phyloP scores from a whole-genome alignment of 768 basidiomycete species.

The Leucogyrophana mollusca region DNA sequence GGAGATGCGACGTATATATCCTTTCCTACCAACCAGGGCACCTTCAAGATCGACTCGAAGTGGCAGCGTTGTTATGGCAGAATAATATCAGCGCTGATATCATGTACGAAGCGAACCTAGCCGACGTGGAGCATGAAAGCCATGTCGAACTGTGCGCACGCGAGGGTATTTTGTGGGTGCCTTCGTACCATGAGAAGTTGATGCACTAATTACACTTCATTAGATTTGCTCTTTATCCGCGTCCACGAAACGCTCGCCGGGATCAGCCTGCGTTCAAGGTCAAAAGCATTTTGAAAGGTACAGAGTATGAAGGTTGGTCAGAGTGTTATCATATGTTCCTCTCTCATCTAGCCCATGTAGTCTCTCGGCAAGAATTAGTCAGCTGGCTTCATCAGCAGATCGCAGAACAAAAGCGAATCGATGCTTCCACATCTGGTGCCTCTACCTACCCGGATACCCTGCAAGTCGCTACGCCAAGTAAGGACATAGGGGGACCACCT shows the following conservation, averaged over 20 bases:
- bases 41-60: slow-evolving; percentile 75
- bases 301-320: slow-evolving; percentile 66
- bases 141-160: slow-evolving; percentile 65
- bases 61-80: slow-evolving; percentile 75
- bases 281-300: slow-evolving; percentile 78
- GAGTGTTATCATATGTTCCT: background rate
- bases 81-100: slow-evolving; percentile 83
- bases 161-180: slow-evolving; percentile 79
- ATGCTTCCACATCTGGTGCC: slow-evolving; percentile 62
- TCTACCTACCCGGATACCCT: slow-evolving; percentile 40
- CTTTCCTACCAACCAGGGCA: slow-evolving; percentile 76
- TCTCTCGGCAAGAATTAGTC: slow-evolving; percentile 67
- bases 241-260: slow-evolving; percentile 53
- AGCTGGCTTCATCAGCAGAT: slow-evolving; percentile 76
- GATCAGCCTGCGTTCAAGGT: slow-evolving; percentile 76
- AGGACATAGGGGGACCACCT: slow-evolving; percentile 32
- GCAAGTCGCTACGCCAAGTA: slow-evolving; percentile 29
- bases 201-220: slow-evolving; percentile 40
- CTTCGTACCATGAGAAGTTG: background rate
- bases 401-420: slow-evolving; percentile 74
- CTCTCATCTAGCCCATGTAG: slow-evolving; percentile 30
- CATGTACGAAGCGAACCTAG: slow-evolving; percentile 78
- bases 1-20: slow-evolving; percentile 84
- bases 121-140: slow-evolving; percentile 61
- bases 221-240: slow-evolving; percentile 52